Evolutionary conservation across 441 rosid genomes (phyloP).

Genomic region (Daphne laureola): DNA sequence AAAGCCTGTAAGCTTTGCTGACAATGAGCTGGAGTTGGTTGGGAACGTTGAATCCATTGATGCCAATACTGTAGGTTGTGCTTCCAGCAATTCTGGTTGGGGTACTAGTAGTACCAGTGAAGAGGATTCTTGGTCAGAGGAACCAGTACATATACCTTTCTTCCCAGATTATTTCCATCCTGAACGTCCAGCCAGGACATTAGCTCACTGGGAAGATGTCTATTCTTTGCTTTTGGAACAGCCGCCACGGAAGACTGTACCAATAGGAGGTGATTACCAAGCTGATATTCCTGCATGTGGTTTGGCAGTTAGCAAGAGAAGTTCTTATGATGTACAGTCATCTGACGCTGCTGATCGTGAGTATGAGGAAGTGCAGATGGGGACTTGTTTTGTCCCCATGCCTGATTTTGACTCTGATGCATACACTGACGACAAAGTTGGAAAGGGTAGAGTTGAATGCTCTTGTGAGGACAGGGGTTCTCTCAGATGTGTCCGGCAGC

Average conservation of each 20-base stretch:
- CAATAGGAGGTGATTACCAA: conserved; percentile 43
- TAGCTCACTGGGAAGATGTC: conserved; percentile 22
- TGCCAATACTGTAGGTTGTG: conserved; percentile 19
- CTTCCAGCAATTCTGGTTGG: conserved; percentile 19
- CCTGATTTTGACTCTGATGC: conserved; percentile 18
- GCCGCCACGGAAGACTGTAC: conserved; percentile 31
- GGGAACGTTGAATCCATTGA: conserved; percentile 18
- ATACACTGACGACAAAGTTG: conserved; percentile 13
- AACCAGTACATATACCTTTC: conserved; percentile 18
- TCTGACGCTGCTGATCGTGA: conserved; percentile 13
- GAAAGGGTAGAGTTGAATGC: conserved; percentile 44
- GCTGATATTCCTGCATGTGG: conserved; percentile 37
- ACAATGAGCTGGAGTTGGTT: conserved; percentile 11
- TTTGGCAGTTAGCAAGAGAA: conserved; percentile 4
- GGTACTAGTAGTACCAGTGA: conserved; percentile 20
- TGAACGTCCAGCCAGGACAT: conserved; percentile 19
- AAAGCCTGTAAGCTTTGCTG: conserved; percentile 16
- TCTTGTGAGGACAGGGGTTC: conserved; percentile 35
- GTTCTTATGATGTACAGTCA: conserved; percentile 6
- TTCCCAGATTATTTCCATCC: conserved; percentile 25
- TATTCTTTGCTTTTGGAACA: conserved; percentile 25
- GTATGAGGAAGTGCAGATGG: conserved; percentile 16
- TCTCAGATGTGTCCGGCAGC: conserved; percentile 38
- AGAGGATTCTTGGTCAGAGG: conserved; percentile 20
- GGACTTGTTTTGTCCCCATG: conserved; percentile 25